Conservation (phyloP, 2,329 filamentous ascomycete genomes). For the Elsinoe ampelina region DNA sequence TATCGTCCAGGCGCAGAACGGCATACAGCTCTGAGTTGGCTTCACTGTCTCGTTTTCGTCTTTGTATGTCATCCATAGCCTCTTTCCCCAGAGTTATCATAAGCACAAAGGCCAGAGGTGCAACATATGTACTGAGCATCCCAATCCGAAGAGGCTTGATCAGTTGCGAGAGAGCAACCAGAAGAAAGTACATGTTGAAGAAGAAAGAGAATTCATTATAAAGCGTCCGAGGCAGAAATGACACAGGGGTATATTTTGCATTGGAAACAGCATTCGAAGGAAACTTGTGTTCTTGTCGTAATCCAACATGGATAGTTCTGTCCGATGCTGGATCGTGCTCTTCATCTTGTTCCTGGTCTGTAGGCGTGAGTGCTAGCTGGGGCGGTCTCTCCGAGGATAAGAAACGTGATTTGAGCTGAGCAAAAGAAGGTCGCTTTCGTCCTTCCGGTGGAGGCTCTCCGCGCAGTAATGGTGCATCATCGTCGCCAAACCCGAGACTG, state of each 20-base stretch:
- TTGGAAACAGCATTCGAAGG: conserved; percentile 90
- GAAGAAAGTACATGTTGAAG: conserved; percentile 97
- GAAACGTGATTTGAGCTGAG: conserved; percentile 14
- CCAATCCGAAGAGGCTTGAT: conserved; percentile 85
- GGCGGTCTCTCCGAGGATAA: conserved; percentile 24
- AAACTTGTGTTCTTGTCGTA: conserved; percentile 63
- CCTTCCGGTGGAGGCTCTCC: neutral
- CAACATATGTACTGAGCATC: conserved; percentile 89
- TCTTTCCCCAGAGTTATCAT: conserved; percentile 91
- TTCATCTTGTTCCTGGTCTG: conserved; percentile 37
- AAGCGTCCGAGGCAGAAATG: conserved; percentile 84
- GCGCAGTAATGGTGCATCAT: conserved; percentile 63
- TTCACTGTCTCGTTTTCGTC: conserved; percentile 79
- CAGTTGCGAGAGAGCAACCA: conserved; percentile 87
- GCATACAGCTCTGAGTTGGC: conserved; percentile 88
- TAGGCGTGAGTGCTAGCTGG: conserved; percentile 17
- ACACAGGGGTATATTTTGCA: conserved; percentile 93
- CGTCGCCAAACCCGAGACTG: conserved; percentile 50
- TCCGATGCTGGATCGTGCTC: conserved; percentile 56
- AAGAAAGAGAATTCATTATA: conserved; percentile 99
- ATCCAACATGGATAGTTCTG: conserved; percentile 66
- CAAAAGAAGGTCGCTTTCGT: conserved; percentile 6
- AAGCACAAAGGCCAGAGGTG: conserved; percentile 83
- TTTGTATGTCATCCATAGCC: conserved; percentile 82
- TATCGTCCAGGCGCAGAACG: conserved; percentile 61